Base-by-base conservation (phyloP, 108 stramenopile species). In the Pseudonitzschia pungens region DNA sequence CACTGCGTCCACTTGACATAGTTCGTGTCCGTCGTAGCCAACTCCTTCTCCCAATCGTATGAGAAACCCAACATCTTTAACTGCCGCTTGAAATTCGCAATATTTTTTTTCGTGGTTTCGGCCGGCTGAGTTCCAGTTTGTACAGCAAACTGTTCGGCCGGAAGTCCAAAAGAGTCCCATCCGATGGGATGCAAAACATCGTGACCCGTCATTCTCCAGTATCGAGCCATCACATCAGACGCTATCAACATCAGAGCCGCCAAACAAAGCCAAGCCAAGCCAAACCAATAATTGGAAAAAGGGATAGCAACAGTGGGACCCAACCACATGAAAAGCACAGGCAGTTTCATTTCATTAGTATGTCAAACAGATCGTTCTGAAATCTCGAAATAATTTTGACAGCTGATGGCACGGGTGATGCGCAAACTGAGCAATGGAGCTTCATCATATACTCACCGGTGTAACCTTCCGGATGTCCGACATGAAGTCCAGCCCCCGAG, bases 151-250 rank as follows among this genome's bases (percentile, higher is more conserved):
- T 99, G 98, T 79, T 99, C 99, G 20, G 99, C 99, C n/a, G 99
- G 99, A 45, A 99, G 84, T 26, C 99, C 99, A 82, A 98, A 99
- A n/a, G 96, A 94, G 78, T 99, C 99, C 98, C 98, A 99, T 18
- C 99, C 99, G 73, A 99, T 99, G 29, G 99, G 99, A 78, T 98
- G 98, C 43, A 99, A 85, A 41, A 99, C 99, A 75, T 97, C 97
- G 74, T 90, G 89, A 16, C 89, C 92, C 29, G 86, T 91, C 97
- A 97, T 98, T 54, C 99, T 88, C 92, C 91, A 98, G 75, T 96
- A 98, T 10, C 99, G 92, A n/a, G 97, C 80, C 96, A 98, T 96
- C 51, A 97, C 87, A 81, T 99, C 99, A 31, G 96, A 95, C 10
- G 98, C 97, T 85, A 78, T 70, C 20, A 21, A 52, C 67, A 63